Base-by-base conservation (phyloP, 148 eudicot species). In the Vaccinium corymbosum region DNA sequence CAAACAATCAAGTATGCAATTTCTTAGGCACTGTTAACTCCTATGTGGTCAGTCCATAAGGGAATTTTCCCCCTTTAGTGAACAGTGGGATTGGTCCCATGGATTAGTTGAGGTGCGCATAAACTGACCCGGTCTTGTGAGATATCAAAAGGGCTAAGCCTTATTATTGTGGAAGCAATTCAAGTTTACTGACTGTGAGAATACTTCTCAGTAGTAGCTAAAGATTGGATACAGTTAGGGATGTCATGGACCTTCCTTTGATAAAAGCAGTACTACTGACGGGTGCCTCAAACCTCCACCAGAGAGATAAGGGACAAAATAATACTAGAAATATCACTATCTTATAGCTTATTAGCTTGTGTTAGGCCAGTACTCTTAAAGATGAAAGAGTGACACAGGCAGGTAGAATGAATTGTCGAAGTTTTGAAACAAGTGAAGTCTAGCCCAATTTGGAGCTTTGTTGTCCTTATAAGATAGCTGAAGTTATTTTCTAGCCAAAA, bases 381-480 rank as follows among this genome's bases (percentile, higher is more conserved):
- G 4, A 48, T 13, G 38, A n/a, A 49, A 25, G 32, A 13, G n/a
- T 50, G 5, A 7, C 32, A 49, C 16, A 50, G 22, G 55, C 55
- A 46, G 20, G 19, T 50, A n/a, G 15, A 50, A 50, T 42, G 55
- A 76, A 48, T 76, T 15, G 59, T 25, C 17, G 1, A 25, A 9
- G 57, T 49, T 51, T 77, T 77, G 57, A 49, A 77, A 50, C 57
- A 11, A 22, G 22, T 73, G 42, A 35, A 16, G 77, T 74, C 55
- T 50, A 76, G 48, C 35, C 80, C 70, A 62, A 62, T 62, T 62
- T 9, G 70, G 22, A 62, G 70, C 27, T 62, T 62, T 62, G 70
- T 62, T 62, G 70, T 62, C 22, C 70, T 62, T 62, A 0, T 62
- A 49, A 10, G 29, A 13, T n/a, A 13, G 0, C 16, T n/a, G 53